Evolutionary conservation across 306 rosid species (phyloP), one percentile per base, ranked within the genome.

Genomic region (Pterocarpus macrocarpus): DNA sequence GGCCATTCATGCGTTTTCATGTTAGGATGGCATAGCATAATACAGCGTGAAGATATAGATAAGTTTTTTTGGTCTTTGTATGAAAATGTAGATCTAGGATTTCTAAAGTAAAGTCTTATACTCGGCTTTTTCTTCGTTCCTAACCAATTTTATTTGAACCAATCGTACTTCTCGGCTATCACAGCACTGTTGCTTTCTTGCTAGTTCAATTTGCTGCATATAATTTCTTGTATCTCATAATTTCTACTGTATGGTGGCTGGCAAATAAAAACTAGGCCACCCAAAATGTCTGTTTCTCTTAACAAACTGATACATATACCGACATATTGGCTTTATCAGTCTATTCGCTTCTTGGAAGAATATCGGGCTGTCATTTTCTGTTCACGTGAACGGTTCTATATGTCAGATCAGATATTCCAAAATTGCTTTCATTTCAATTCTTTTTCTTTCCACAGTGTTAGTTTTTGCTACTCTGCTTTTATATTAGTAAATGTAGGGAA

Each of bases 11-110:
- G 11, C 30, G 0, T 68, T 80, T 80, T 57, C 62, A 22, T 62
- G 44, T 63, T 53, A 30, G 53, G 85, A 66, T 30, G 49, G 28
- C 58, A 67, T 69, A 58, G 47, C 47, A 43, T 43, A 43, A 16
- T 53, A 63, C 50, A 67, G 66, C 6, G 17, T 58, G 72, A 30
- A 84, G 65, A 67, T 47, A 43, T 52, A 62, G 61, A 38, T 34
- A 61, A 59, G 38, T 41, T 41, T 83, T 76, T 49, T 39, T 1
- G 11, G 55, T 43, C 65, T 69, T 30, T 45, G 8, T 75, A 32
- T 53, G 75, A 64, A 69, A 61, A 47, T 47, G 22, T 57, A 56
- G 76, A 30, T 74, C 69, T 61, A 56, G 16, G 71, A 64, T 65
- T 56, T 44, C 3, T 22, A 41, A n/a, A 79, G 33, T 79, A 7